phyloP scores from a whole-genome alignment of 2,329 filamentous ascomycete genomes.

The Pestalotiopsis sp. region DNA sequence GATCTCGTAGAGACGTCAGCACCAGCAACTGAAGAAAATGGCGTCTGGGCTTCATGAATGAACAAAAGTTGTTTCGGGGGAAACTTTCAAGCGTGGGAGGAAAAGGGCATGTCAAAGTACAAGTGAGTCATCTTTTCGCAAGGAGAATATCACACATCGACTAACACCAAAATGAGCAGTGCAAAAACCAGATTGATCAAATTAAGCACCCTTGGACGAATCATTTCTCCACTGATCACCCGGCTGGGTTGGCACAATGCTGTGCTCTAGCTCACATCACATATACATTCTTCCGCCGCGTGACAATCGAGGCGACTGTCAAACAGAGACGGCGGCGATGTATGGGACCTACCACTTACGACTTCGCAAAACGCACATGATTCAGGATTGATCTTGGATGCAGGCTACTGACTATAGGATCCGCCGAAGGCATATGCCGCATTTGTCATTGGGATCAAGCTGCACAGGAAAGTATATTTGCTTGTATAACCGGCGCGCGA shows the following conservation, averaged over 20 bases:
- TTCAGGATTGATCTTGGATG: no score
- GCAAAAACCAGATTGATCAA: neutral
- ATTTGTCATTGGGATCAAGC: no score
- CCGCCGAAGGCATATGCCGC: no score
- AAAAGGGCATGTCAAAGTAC: neutral
- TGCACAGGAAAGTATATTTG: no score
- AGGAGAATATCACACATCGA: neutral
- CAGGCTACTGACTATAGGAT: no score
- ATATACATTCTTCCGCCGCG: no score
- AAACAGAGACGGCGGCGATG: no score
- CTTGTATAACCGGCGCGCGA: no score
- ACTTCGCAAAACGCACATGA: no score
- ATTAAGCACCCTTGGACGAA: neutral
- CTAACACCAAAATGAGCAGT: neutral
- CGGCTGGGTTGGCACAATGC: neutral
- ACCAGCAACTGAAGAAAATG: neutral
- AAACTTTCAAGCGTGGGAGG: neutral
- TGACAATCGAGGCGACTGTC: no score
- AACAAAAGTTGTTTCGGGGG: neutral
- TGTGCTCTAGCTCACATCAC: neutral
- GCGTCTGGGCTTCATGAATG: neutral
- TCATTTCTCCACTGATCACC: neutral
- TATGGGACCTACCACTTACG: no score
- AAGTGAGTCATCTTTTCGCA: neutral
- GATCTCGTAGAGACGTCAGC: conserved; percentile 42